Conservation (phyloP, 108 stramenopile species). For the Cyclostephanos invisitatus region DNA sequence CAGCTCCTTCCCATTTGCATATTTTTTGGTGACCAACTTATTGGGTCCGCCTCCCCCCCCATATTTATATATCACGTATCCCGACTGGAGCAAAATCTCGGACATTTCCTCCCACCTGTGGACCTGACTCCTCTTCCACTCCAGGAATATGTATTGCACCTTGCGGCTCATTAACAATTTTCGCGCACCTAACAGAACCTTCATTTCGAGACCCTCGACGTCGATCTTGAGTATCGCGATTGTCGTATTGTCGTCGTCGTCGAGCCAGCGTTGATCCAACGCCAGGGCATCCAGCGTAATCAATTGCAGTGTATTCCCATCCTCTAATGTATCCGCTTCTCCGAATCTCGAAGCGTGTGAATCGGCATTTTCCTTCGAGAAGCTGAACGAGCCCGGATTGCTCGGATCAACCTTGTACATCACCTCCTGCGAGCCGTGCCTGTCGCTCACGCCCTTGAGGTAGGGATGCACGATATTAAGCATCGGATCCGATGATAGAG, state of each 20-base stretch:
- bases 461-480: constrained; percentile 30
- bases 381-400: constrained; percentile 49
- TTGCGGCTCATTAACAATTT: constrained; percentile 26
- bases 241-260: neutral
- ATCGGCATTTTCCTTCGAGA: constrained; percentile 20
- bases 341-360: neutral
- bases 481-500: neutral
- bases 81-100: constrained; percentile 11
- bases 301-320: constrained; percentile 19
- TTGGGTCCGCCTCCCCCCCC: constrained; percentile 7
- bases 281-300: constrained; percentile 49
- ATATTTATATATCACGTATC: constrained; percentile 23
- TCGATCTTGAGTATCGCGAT: constrained; percentile 49
- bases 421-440: constrained; percentile 21
- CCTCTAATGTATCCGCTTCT: constrained; percentile 1
- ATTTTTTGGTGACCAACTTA: neutral
- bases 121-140: constrained; percentile 32
- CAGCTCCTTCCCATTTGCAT: constrained; percentile 1
- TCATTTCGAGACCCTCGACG: constrained; percentile 45
- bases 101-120: neutral
- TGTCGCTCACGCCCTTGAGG: constrained; percentile 42
- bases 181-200: constrained; percentile 37
- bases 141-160: constrained; percentile 41
- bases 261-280: constrained; percentile 39
- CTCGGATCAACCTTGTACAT: constrained; percentile 33